A percentile compares a stretch with the other conserved stretches of the same genome.
Conservation (phyloP, 1,284 basidiomycete species). For the Abortiporus biennis region DNA sequence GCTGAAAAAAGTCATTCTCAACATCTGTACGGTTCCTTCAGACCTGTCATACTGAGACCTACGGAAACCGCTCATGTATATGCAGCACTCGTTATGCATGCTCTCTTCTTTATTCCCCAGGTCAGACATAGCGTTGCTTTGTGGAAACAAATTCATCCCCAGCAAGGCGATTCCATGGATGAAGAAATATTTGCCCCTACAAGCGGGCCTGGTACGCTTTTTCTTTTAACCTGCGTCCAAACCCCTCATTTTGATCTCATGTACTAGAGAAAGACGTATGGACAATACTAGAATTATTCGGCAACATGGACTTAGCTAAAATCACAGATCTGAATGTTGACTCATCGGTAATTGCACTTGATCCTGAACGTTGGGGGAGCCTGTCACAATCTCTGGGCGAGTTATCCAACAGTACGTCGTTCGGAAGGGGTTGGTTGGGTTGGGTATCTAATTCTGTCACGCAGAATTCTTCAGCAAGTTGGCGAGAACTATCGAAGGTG, state of each 20-base stretch:
- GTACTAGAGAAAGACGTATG: constrained; percentile 32
- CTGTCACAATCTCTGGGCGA: constrained; percentile 32
- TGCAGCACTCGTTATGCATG: constrained; percentile 57
- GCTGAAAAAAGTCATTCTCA: constrained; percentile 3
- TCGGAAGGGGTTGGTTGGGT: too few species aligned
- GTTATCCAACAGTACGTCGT: constrained; percentile 28
- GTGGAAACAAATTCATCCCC: constrained; percentile 31
- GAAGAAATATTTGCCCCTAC: constrained; percentile 16
- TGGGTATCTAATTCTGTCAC: too few species aligned
- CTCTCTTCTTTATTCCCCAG: constrained; percentile 62
- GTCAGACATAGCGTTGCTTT: constrained; percentile 45
- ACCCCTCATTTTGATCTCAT: constrained; percentile 15
- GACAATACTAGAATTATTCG: constrained; percentile 56
- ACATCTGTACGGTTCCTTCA: constrained; percentile 19
- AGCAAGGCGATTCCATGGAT: constrained; percentile 3
- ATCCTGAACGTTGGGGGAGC: constrained; percentile 28
- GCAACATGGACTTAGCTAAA: constrained; percentile 50
- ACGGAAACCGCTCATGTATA: constrained; percentile 44
- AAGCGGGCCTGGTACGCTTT: constrained; percentile 29
- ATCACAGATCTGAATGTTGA: constrained; percentile 38
- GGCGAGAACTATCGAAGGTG: constrained; percentile 26
- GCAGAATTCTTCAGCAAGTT: constrained; percentile 35
- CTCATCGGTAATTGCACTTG: constrained; percentile 26
- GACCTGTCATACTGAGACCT: constrained; percentile 61
- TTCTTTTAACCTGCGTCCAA: constrained; percentile 17